phyloP scores from a whole-genome alignment of 305 asterid genomes.

The Coffea humblotiana region DNA sequence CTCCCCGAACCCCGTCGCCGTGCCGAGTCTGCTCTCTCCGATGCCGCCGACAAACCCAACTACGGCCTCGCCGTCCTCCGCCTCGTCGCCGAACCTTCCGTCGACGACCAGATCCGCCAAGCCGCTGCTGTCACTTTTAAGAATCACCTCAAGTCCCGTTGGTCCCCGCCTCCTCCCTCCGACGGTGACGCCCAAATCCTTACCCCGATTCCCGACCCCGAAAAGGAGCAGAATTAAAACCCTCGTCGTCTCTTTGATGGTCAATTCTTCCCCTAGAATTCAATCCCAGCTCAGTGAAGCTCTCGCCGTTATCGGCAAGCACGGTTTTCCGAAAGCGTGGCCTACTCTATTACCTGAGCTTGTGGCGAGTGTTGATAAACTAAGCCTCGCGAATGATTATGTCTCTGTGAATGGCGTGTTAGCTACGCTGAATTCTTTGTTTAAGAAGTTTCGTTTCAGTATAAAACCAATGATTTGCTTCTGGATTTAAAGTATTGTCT shows the following conservation, averaged over 20 bases:
- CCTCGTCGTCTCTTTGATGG: slow-evolving; percentile 69
- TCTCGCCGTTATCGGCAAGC: slow-evolving; percentile 75
- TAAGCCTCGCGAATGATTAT: slow-evolving; percentile 66
- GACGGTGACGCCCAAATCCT: slow-evolving; percentile 35
- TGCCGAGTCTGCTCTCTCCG: slow-evolving; percentile 65
- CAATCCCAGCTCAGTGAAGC: slow-evolving; percentile 92
- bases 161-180: slow-evolving; percentile 37
- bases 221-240: slow-evolving; percentile 79
- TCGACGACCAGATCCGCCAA: slow-evolving; percentile 87
- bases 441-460: slow-evolving; percentile 73
- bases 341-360: slow-evolving; percentile 74
- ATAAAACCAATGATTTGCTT: slow-evolving; percentile 63
- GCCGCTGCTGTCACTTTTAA: slow-evolving; percentile 90
- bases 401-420: slow-evolving; percentile 80
- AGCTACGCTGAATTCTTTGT: slow-evolving; percentile 69
- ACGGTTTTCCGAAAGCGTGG: slow-evolving; percentile 84
- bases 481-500: slow-evolving; percentile 82
- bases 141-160: slow-evolving; percentile 71
- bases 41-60: slow-evolving; percentile 66
- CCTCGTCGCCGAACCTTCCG: slow-evolving; percentile 71
- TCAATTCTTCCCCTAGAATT: slow-evolving; percentile 57
- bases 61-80: slow-evolving; percentile 86
- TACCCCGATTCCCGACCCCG: slow-evolving; percentile 50
- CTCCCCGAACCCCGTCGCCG: slow-evolving; percentile 74
- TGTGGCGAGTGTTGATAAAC: slow-evolving; percentile 52